Evolutionary conservation across 2,329 filamentous ascomycete species (phyloP).

Genomic region (Phialemonium atrogriseum): DNA sequence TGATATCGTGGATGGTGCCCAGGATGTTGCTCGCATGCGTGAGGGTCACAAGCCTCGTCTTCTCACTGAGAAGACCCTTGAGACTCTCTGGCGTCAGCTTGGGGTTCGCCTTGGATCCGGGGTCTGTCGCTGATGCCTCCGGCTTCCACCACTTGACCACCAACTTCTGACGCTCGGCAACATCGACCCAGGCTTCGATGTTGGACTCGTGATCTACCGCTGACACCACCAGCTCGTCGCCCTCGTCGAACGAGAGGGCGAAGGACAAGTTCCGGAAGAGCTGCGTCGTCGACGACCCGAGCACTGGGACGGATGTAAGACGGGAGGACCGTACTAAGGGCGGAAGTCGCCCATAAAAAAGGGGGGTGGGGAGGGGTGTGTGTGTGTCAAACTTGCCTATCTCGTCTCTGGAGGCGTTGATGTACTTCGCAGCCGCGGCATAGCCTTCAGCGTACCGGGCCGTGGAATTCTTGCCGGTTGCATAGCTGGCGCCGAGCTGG

Average conservation of each 20-base stretch:
- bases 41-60: slow-evolving; percentile 62
- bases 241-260: slow-evolving; percentile 41
- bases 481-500: slow-evolving; percentile 66
- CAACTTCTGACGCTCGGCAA: slow-evolving; percentile 53
- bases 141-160: slow-evolving; percentile 64
- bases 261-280: slow-evolving; percentile 63
- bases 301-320: slow-evolving; percentile 32
- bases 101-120: slow-evolving; percentile 38
- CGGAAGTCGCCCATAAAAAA: not conserved
- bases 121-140: not conserved
- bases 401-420: slow-evolving; percentile 59
- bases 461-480: slow-evolving; percentile 50
- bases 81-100: slow-evolving; percentile 51
- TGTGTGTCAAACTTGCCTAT: slow-evolving; percentile 35
- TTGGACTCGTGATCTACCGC: slow-evolving; percentile 73
- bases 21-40: slow-evolving; percentile 70
- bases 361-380: not conserved
- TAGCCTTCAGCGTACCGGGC: slow-evolving; percentile 51
- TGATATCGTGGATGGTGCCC: slow-evolving; percentile 60
- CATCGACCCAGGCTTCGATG: slow-evolving; percentile 62
- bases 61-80: slow-evolving; percentile 47
- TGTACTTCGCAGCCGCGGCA: slow-evolving; percentile 57
- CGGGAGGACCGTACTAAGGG: slow-evolving; percentile 3
- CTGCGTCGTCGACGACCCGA: slow-evolving; percentile 69
- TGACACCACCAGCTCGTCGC: slow-evolving; percentile 63